These are phyloP conservation scores for Suhomyces tanzawaensis DNA, from an alignment of 805 yeast species.

Conservation along the genomic window DNA sequence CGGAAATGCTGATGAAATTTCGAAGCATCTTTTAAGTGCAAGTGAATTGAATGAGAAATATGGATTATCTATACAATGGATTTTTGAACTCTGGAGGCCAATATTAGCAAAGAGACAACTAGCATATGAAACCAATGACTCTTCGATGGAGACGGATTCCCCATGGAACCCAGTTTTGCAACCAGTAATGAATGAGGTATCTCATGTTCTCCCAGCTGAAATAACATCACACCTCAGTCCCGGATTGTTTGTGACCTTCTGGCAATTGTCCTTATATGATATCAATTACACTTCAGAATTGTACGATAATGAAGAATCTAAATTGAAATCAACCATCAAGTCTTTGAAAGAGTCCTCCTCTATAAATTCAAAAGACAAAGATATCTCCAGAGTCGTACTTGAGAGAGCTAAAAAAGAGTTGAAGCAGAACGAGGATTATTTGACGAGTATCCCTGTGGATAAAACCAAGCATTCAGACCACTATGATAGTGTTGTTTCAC, in stretches of 20 bases:
- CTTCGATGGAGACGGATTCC: neutral
- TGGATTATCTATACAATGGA: conserved; percentile 57
- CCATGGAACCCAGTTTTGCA: conserved; percentile 4
- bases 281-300: conserved; percentile 50
- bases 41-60: conserved; percentile 40
- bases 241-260: conserved; percentile 58
- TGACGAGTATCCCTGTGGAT: conserved; percentile 36
- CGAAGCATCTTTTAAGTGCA: conserved; percentile 38
- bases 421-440: conserved; percentile 21
- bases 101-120: conserved; percentile 27
- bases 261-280: conserved; percentile 74
- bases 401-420: conserved; percentile 27
- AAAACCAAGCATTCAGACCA: conserved; percentile 45
- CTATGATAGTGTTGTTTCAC: conserved; percentile 23
- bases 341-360: conserved; percentile 36
- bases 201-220: conserved; percentile 11
- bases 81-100: conserved; percentile 75
- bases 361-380: conserved; percentile 25
- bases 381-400: conserved; percentile 14
- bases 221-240: conserved; percentile 29
- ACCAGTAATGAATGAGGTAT: conserved; percentile 4
- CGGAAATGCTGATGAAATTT: conserved; percentile 33
- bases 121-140: conserved; percentile 7
- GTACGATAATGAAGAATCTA: conserved; percentile 49
- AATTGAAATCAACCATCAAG: conserved; percentile 33